phyloP scores from a whole-genome alignment of 2,329 filamentous ascomycete genomes.

The Allantophomopsis lycopodina region DNA sequence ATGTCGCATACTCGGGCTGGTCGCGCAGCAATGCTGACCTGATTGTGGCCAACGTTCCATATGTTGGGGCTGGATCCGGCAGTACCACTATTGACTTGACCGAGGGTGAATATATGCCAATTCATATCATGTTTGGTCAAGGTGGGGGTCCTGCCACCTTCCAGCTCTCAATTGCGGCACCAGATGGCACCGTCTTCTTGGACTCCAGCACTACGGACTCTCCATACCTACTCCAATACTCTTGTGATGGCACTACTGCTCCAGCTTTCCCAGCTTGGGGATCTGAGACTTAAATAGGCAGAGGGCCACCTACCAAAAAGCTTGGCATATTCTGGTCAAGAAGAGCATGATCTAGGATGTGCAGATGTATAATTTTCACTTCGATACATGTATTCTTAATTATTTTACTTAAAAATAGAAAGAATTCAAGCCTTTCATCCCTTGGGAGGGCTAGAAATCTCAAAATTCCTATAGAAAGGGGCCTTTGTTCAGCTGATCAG shows the following conservation, averaged over 20 bases:
- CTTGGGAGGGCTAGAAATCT: too few species aligned
- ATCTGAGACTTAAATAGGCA: not conserved
- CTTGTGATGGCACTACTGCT: constrained; percentile 1
- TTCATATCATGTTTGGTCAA: constrained; percentile 1
- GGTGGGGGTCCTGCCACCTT: not conserved
- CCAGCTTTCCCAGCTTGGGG: constrained; percentile 1
- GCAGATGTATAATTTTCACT: too few species aligned
- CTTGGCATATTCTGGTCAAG: too few species aligned
- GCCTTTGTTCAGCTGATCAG: too few species aligned
- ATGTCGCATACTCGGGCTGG: constrained; percentile 10
- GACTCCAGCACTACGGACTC: not conserved
- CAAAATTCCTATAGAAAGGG: too few species aligned
- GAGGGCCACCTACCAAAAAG: too few species aligned
- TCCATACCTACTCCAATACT: constrained; percentile 2
- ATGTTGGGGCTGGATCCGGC: not conserved
- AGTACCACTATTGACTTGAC: not conserved
- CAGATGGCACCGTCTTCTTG: constrained; percentile 2
- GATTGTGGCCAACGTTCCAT: not conserved
- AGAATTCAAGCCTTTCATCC: too few species aligned
- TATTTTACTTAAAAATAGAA: too few species aligned
- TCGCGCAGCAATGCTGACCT: constrained; percentile 7
- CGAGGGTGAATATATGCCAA: constrained; percentile 1
- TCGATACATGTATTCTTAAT: too few species aligned
- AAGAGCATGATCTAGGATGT: too few species aligned
- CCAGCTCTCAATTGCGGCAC: not conserved